Evolutionary conservation across 495 filamentous ascomycete species (phyloP).

Genomic region (Xylaria longipes): DNA sequence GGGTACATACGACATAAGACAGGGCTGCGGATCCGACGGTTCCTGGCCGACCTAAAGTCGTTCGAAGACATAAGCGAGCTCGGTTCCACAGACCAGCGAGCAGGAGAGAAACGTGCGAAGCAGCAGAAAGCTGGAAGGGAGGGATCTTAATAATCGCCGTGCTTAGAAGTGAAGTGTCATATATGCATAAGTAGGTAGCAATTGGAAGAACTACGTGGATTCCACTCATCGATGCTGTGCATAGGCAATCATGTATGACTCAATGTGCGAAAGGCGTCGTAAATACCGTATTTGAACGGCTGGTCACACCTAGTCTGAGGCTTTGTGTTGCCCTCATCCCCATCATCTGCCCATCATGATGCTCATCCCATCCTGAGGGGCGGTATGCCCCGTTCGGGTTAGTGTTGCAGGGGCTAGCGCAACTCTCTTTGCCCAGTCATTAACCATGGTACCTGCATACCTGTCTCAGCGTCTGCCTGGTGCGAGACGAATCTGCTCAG

Average conservation of each 20-base stretch:
- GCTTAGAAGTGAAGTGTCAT: conserved; percentile 23
- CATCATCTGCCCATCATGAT: too few relatives aligned
- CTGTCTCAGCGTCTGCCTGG: background rate
- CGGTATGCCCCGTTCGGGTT: background rate
- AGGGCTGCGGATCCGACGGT: conserved; percentile 52
- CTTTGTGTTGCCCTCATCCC: too few relatives aligned
- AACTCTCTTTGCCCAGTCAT: background rate
- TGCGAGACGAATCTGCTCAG: background rate
- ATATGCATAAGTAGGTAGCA: conserved; percentile 20
- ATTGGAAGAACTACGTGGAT: conserved; percentile 12
- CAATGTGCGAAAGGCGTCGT: background rate
- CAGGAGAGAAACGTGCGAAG: conserved; percentile 4
- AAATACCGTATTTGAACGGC: background rate
- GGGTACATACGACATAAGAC: conserved; percentile 51
- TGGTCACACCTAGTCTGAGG: background rate
- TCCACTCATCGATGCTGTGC: background rate
- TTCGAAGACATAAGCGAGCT: conserved; percentile 45
- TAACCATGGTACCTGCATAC: background rate
- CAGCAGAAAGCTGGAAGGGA: conserved; percentile 2
- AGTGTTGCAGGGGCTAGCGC: conserved; percentile 5
- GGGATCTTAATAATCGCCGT: conserved; percentile 8
- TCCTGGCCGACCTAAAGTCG: conserved; percentile 53
- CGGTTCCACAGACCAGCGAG: conserved; percentile 7
- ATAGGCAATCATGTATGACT: background rate
- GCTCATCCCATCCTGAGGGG: background rate